Evolutionary conservation across 2,329 filamentous ascomycete species (phyloP).

Genomic region (Didymella lethalis): DNA sequence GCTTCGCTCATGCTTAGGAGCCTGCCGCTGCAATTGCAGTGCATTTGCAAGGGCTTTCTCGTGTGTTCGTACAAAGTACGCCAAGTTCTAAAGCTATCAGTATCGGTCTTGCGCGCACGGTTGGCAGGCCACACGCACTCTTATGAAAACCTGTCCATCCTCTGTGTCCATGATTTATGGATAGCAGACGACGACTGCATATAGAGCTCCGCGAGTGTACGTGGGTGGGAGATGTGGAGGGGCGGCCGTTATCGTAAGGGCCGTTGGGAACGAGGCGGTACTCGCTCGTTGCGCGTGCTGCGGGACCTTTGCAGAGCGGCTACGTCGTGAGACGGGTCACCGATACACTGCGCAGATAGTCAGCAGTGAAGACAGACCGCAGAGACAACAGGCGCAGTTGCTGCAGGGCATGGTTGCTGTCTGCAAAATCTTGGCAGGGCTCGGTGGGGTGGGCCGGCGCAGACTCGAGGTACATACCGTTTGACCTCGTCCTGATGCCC

Average conservation of each 20-base stretch:
- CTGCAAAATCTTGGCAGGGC: slow-evolving; percentile 30
- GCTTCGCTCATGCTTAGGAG: slow-evolving; percentile 69
- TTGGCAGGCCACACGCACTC: slow-evolving; percentile 62
- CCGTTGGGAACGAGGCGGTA: slow-evolving; percentile 20
- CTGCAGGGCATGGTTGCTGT: slow-evolving; percentile 19
- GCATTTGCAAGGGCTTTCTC: slow-evolving; percentile 97
- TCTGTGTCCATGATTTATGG: slow-evolving; percentile 75
- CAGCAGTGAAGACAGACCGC: slow-evolving; percentile 27
- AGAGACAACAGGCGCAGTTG: slow-evolving; percentile 16
- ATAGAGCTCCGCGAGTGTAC: slow-evolving; percentile 34
- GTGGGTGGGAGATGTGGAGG: slow-evolving; percentile 10
- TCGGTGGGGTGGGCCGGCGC: slow-evolving; percentile 16
- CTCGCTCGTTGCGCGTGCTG: slow-evolving; percentile 29
- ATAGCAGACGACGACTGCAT: slow-evolving; percentile 45
- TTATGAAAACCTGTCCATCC: slow-evolving; percentile 89
- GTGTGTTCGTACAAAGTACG: slow-evolving; percentile 94
- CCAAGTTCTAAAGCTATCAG: slow-evolving; percentile 76
- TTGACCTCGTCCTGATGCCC: slow-evolving; percentile 35
- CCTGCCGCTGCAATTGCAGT: slow-evolving; percentile 81
- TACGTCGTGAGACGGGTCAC: slow-evolving; percentile 34
- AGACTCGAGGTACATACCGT: slow-evolving; percentile 17
- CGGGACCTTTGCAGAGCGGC: slow-evolving; percentile 30
- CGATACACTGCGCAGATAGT: slow-evolving; percentile 31
- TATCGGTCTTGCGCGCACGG: slow-evolving; percentile 8
- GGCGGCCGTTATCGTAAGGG: slow-evolving; percentile 24